Base-by-base conservation (phyloP, 2,329 filamentous ascomycete genomes). In the Mollisiaceae sp. region DNA sequence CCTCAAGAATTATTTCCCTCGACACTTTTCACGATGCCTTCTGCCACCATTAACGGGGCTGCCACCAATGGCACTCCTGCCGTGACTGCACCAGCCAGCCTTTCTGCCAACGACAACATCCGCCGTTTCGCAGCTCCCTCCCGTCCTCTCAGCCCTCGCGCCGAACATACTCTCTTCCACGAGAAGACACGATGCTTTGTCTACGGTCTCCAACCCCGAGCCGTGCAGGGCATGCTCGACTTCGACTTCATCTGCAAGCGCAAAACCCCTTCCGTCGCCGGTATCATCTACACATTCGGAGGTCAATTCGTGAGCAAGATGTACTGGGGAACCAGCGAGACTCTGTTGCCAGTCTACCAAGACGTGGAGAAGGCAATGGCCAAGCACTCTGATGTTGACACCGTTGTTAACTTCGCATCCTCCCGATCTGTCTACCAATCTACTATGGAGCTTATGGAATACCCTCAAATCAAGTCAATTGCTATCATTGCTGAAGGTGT, bases 231-330 rank as follows among this genome's bases (percentile, higher is more conserved):
- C 79, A 94, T 94, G 91, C 91, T 99, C 79, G 95, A 99, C 82
- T 99, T 99, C 81, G 95, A 99, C 86, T 99, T 98, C 88, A 99
- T 99, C 84, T 99, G 95, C 93, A 98, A 98, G 89, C 92, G 95
- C 77, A 87, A 89, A 79, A 96, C 92, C 67, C 95, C 95, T 71
- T 99, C 95, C 65, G 95, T 99, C 66, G 95, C 95, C 73, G 95
- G 94, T 79, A 98, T 99, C 83, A 98, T 99, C 87, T 99, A 99
- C 87, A 97, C 95, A 75, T 99, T 99, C 78, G 95, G 95, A 80
- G 95, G 95, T 74, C 95, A 99, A 84, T 99, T 99, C 89, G 95
- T 99, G 79, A 97, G 93, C 90, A 99, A 99, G 90, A 98, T 99
- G 95, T 99, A 99, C 91, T 99, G 95, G 95, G 95, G 95, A 78